Evolutionary conservation across 306 rosid genomes (phyloP).

Genomic region (Cicer judaicum): DNA sequence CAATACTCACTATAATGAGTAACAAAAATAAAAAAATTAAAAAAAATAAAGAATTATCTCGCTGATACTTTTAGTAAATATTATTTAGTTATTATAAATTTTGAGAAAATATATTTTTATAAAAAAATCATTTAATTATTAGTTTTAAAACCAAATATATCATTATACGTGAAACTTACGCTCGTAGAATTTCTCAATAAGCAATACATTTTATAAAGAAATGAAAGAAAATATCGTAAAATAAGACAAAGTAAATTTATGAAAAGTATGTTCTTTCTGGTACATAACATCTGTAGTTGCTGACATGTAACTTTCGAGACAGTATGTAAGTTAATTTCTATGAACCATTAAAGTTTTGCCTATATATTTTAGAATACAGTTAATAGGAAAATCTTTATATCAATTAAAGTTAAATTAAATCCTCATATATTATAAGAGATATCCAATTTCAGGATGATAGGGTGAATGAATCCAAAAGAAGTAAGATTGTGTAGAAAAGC

Average conservation of each 20-base stretch:
- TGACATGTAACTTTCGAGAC: conserved; percentile 22
- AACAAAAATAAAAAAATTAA: no score
- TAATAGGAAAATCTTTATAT: conserved; percentile 2
- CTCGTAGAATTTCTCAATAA: not conserved
- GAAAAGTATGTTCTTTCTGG: conserved; percentile 11
- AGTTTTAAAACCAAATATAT: no score
- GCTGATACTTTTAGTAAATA: no score
- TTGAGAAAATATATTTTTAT: no score
- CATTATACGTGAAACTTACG: no score
- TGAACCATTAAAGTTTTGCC: not conserved
- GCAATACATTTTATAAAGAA: not conserved
- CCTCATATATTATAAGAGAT: not conserved
- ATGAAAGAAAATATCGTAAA: conserved; percentile 6
- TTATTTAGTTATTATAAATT: no score
- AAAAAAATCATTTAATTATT: no score
- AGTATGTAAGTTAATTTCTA: not conserved
- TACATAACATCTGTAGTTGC: conserved; percentile 17
- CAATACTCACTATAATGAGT: no score
- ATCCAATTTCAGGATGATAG: conserved; percentile 36
- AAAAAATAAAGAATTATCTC: no score
- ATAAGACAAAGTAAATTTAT: conserved; percentile 33
- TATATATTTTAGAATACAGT: not conserved
- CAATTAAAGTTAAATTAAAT: conserved; percentile 11
- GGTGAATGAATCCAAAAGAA: conserved; percentile 26
- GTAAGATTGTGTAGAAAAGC: conserved; percentile 40